Base-by-base conservation (phyloP, 2,329 filamentous ascomycete genomes). In the Sarocladium strictum region DNA sequence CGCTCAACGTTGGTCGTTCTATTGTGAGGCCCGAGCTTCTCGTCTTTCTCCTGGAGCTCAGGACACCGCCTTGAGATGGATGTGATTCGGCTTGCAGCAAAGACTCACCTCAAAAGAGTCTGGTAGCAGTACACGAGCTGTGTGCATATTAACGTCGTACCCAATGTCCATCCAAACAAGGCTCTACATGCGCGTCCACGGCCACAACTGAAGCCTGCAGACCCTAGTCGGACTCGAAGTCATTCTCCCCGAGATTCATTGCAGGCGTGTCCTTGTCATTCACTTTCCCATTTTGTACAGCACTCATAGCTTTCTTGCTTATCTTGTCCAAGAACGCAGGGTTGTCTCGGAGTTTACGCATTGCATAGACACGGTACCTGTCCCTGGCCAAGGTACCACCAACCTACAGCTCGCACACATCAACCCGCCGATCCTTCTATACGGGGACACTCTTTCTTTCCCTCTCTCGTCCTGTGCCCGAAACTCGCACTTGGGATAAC, bases 361-460 rank as follows among this genome's bases (percentile, higher is more conserved):
- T n/a, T 49, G 26, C 43, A 12, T 32, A 49, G 23, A 45, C 40
- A 45, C 23, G 19, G 40, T 45, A 26, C 40, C 23, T 49, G 43
- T 29, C 43, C 26, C 9, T 15, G 43, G 43, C 23, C 43, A 32
- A 49, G 26, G 43, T 49, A 49, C 43, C 9, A 27, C 15, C 23
- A n/a, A n/a, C n/a, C n/a, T n/a, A n/a, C 23, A 10, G 26, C 43
- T 29, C n/a, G 14, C 11, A n/a, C 43, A 45, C 40, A 45, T 45
- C 40, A 45, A 23, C 40, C 40, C 40, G 40, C 23, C 40, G 40
- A 45, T 45, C 40, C 40, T n/a, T 45, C 40, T 45, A n/a, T 23
- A n/a, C 23, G 11, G 7, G n/a, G 14, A 6, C 15, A 29, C 19
- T 32, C 23, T 49, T 32, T 17, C 14, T 32, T 32, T 45, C 21